Evolutionary conservation across 306 rosid genomes (phyloP), one percentile per base, ranked within the genome.

Genomic region (Oxytropis ochrocephala): DNA sequence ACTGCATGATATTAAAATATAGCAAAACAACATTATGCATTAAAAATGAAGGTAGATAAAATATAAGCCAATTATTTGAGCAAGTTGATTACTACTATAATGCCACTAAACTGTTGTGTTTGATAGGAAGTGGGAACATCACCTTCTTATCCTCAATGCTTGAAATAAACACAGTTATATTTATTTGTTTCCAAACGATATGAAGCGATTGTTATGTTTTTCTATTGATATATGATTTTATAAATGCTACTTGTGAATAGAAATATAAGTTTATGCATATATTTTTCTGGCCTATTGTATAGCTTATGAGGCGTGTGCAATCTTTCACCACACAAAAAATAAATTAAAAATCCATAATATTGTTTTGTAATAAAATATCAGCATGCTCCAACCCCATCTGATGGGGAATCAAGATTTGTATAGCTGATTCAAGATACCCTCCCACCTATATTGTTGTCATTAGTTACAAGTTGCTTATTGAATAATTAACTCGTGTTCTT

Each of bases 201-300:
- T 21, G 48, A 16, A 47, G 57, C 43, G 14, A 73, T 24, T 50
- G 52, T 61, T 39, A 36, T 17, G 27, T 51, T 2, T 21, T 4
- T 5, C 11, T 69, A 5, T 65, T 11, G 65, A 70, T 24, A 75
- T 80, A 70, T 64, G 29, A 43, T 70, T 63, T 69, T 56, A 75
- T 69, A 70, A 64, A 62, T 30, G 64, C 83, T 69, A 74, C 29
- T 79, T 79, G 80, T 14, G 30, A 51, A 27, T 50, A 58, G 16
- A 73, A 64, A 29, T 32, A 29, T 32, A 74, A 60, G 10, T 24
- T 38, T n/a, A 46, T 53, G 24, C n/a, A n/a, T 39, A 51, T 11
- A 8, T 16, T 9, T 3, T 35, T 46, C 7, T 18, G 54, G 36
- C 54, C 33, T n/a, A 48, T 62, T 4, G 24, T 18, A 32, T 61